Conservation (phyloP, 345 rosid genomes). For the Microthlaspi erraticum region DNA sequence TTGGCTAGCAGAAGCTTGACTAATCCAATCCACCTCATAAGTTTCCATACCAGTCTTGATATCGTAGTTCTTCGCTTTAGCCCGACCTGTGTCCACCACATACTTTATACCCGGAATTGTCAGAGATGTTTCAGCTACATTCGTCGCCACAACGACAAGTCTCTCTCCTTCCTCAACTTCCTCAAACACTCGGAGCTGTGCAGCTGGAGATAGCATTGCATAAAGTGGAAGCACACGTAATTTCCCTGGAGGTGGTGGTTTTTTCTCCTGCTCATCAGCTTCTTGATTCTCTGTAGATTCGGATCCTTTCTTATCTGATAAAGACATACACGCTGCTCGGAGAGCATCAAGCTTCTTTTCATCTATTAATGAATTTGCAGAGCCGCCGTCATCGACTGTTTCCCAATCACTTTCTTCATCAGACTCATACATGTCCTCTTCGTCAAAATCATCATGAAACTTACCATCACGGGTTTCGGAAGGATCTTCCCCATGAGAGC, state of each 20-base stretch:
- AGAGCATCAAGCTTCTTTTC: slow-evolving; percentile 61
- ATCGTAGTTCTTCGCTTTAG: slow-evolving; percentile 80
- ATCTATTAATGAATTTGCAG: slow-evolving; percentile 36
- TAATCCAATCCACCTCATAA: slow-evolving; percentile 83
- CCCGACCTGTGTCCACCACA: slow-evolving; percentile 95
- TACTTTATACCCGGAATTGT: slow-evolving; percentile 95
- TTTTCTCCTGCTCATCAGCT: slow-evolving; percentile 41
- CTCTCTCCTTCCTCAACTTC: slow-evolving; percentile 79
- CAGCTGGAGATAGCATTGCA: slow-evolving; percentile 89
- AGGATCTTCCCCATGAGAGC: slow-evolving; percentile 60
- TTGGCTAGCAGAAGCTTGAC: slow-evolving; percentile 93
- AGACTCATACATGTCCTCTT: slow-evolving; percentile 52
- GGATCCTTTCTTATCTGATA: slow-evolving; percentile 51
- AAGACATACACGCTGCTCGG: slow-evolving; percentile 74
- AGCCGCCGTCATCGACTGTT: slow-evolving; percentile 45
- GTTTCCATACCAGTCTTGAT: slow-evolving; percentile 74
- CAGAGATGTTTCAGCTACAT: slow-evolving; percentile 95
- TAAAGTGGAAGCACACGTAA: slow-evolving; percentile 82
- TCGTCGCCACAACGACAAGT: slow-evolving; percentile 90
- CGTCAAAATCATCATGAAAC: slow-evolving; percentile 32
- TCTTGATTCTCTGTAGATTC: slow-evolving; percentile 37
- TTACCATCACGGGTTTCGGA: slow-evolving; percentile 41
- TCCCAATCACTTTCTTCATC: slow-evolving; percentile 78
- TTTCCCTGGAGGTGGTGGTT: slow-evolving; percentile 35
- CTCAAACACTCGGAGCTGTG: slow-evolving; percentile 82